Evolutionary conservation across 495 filamentous ascomycete species (phyloP).

Genomic region (Entonaema liquescens): DNA sequence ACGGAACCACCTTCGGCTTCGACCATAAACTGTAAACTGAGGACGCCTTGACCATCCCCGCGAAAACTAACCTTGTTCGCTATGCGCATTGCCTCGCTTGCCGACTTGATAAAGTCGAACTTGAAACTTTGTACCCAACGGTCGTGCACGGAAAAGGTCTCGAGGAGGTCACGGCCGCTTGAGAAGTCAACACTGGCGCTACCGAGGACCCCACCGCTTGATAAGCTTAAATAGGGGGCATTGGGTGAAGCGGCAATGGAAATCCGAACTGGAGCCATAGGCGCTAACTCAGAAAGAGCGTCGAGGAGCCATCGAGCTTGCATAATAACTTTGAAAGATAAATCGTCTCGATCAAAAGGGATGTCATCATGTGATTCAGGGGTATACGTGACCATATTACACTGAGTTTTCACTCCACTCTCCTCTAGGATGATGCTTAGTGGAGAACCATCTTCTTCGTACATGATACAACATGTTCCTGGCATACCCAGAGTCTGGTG

Average conservation of each 20-base stretch:
- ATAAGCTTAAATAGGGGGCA: conserved; percentile 77
- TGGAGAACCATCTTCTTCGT: conserved; percentile 73
- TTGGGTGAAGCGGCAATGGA: conserved; percentile 70
- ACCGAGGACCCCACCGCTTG: conserved; percentile 77
- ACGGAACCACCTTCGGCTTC: conserved; percentile 67
- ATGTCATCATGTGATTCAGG: conserved; percentile 75
- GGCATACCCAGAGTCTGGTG: conserved; percentile 78
- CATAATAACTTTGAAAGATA: conserved; percentile 95
- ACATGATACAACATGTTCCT: conserved; percentile 83
- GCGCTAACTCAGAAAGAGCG: conserved; percentile 82
- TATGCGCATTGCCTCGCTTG: conserved; percentile 85
- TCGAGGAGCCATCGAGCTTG: conserved; percentile 83
- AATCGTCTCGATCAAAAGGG: conserved; percentile 78
- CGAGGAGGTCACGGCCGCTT: conserved; percentile 73
- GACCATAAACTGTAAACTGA: conserved; percentile 97
- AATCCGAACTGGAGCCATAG: conserved; percentile 67
- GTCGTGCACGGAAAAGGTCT: conserved; percentile 73
- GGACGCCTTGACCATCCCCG: conserved; percentile 83
- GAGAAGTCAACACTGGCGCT: conserved; percentile 86
- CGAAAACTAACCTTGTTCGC: conserved; percentile 93
- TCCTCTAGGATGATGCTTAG: conserved; percentile 85
- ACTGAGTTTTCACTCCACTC: conserved; percentile 85
- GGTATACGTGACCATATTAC: conserved; percentile 91
- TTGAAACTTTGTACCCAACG: conserved; percentile 72
- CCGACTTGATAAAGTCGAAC: conserved; percentile 83